These are phyloP conservation scores for Penicillium digitatum DNA, from an alignment of 2,329 filamentous ascomycete species.

Conservation along the genomic window DNA sequence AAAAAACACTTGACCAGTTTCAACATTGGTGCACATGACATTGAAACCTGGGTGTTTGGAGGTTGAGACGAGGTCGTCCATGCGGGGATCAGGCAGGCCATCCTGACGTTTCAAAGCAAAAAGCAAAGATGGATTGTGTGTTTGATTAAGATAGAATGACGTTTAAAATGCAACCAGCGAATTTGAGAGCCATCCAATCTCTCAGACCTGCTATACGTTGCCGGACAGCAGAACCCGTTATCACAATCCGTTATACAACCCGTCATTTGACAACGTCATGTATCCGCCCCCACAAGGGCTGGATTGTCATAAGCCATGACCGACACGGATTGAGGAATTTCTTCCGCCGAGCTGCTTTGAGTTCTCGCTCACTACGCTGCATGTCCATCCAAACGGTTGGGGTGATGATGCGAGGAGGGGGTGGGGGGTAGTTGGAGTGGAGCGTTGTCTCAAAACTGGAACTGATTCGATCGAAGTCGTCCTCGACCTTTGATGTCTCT, in stretches of 20 bases:
- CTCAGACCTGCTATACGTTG: neutral
- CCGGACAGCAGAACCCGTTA: neutral
- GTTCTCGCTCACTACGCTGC: neutral
- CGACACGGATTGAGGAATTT: neutral
- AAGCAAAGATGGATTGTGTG: neutral
- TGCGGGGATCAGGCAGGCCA: neutral
- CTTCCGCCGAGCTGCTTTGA: conserved; percentile 1
- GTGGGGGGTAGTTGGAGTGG: neutral
- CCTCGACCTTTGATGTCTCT: neutral
- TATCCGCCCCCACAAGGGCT: neutral
- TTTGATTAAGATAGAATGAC: neutral
- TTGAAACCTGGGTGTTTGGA: neutral
- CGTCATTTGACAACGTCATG: conserved; percentile 5
- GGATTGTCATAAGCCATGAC: conserved; percentile 1
- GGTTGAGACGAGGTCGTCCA: neutral
- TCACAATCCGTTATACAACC: neutral
- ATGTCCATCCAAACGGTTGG: conserved; percentile 6
- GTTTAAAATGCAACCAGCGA: neutral
- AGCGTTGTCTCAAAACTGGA: neutral
- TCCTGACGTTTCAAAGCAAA: neutral
- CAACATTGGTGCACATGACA: neutral
- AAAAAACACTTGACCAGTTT: neutral
- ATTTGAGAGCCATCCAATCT: neutral
- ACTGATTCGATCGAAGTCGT: neutral
- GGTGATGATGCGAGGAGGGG: conserved; percentile 4